A percentile compares a stretch with the other conserved stretches of the same genome.
phyloP scores from a whole-genome alignment of 1,284 basidiomycete species.

The Tranzscheliella williamsii region DNA sequence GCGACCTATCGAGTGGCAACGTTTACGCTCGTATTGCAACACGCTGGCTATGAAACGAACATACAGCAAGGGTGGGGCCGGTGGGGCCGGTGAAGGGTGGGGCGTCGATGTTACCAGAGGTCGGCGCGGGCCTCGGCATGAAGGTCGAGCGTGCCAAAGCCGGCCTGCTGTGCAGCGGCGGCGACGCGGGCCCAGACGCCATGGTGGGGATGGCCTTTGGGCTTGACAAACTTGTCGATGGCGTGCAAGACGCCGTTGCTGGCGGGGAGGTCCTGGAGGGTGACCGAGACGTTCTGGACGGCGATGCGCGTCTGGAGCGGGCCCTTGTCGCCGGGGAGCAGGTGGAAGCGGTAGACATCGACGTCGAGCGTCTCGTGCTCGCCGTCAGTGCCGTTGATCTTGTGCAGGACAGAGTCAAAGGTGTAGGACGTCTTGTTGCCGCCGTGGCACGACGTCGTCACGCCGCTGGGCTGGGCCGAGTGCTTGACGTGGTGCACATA shows the following conservation, averaged over 20 bases:
- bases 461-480: not conserved
- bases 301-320: conserved; percentile 65
- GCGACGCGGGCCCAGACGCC: conserved; percentile 39
- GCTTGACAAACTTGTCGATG: conserved; percentile 61
- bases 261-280: conserved; percentile 67
- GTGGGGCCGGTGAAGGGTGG: too few species aligned
- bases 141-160: conserved; percentile 35
- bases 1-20: too few species aligned
- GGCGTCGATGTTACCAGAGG: conserved; percentile 22
- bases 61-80: too few species aligned
- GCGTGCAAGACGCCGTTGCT: conserved; percentile 71
- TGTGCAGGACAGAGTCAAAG: conserved; percentile 39
- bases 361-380: conserved; percentile 44
- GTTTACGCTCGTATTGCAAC: too few species aligned
- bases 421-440: conserved; percentile 44
- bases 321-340: conserved; percentile 51
- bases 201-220: conserved; percentile 35
- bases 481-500: conserved; percentile 61
- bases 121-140: conserved; percentile 12
- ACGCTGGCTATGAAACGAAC: too few species aligned
- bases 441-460: conserved; percentile 4
- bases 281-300: conserved; percentile 67
- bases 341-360: conserved; percentile 43
- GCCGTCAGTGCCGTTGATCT: conserved; percentile 17
- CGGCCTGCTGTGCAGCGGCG: conserved; percentile 11